These are phyloP conservation scores for Saccharomyces paradoxus DNA, from an alignment of 805 yeast genomes.

Conservation along the genomic window DNA sequence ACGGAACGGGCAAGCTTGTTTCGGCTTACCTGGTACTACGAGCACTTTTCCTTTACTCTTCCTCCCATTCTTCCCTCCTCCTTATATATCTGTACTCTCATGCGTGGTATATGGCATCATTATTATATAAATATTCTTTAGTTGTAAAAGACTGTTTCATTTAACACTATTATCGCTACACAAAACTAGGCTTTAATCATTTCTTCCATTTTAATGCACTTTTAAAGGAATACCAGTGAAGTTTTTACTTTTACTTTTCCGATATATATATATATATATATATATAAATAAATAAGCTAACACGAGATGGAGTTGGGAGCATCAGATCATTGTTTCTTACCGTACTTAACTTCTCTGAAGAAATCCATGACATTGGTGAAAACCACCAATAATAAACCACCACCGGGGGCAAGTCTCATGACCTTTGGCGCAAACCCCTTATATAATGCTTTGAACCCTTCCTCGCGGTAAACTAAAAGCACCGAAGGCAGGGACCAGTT, in stretches of 20 bases:
- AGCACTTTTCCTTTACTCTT: background rate
- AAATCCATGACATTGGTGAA: conserved; percentile 92
- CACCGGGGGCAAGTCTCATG: conserved; percentile 96
- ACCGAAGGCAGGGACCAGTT: conserved; percentile 87
- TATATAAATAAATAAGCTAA: too few relatives aligned
- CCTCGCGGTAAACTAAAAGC: conserved; percentile 64
- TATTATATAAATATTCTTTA: background rate
- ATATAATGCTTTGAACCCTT: conserved; percentile 85
- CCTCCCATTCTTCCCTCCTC: background rate
- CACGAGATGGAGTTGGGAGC: too few relatives aligned
- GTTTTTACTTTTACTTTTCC: too few relatives aligned
- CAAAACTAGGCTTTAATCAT: background rate
- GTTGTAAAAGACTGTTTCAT: background rate
- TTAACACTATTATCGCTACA: background rate
- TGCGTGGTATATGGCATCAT: background rate
- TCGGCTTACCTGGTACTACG: background rate
- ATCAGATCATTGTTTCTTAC: background rate
- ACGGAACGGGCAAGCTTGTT: background rate
- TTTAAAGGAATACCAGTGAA: too few relatives aligned
- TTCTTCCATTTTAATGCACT: background rate
- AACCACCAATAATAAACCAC: conserved; percentile 96
- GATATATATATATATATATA: too few relatives aligned
- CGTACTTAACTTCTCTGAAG: conserved; percentile 47
- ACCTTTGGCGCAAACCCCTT: conserved; percentile 97
- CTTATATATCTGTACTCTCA: background rate